Conservation (phyloP, 1,139 yeast species). For the Pichia sp. region DNA sequence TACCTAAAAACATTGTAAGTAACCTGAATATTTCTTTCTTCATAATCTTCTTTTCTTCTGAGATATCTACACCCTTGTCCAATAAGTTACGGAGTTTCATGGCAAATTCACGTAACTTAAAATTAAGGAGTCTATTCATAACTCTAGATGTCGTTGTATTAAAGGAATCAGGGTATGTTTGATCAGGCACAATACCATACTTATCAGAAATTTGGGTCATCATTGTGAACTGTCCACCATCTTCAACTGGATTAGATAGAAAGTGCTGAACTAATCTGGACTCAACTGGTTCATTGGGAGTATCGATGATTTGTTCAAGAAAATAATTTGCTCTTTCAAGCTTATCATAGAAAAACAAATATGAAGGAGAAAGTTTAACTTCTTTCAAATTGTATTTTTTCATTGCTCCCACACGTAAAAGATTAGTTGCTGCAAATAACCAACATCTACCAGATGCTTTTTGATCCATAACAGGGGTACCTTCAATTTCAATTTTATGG, state of each 20-base stretch:
- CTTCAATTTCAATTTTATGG: slow-evolving; percentile 53
- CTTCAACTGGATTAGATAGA: slow-evolving; percentile 56
- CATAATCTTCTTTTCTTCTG: slow-evolving; percentile 37
- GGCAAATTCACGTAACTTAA: slow-evolving; percentile 70
- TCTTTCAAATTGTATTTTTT: slow-evolving; percentile 57
- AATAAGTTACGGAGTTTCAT: slow-evolving; percentile 49
- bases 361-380: slow-evolving; percentile 68
- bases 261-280: slow-evolving; percentile 61
- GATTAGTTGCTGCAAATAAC: slow-evolving; percentile 78
- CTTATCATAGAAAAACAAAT: slow-evolving; percentile 66
- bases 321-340: slow-evolving; percentile 71
- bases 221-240: slow-evolving; percentile 88
- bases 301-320: slow-evolving; percentile 65
- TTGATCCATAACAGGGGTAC: slow-evolving; percentile 69
- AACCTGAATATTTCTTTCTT: slow-evolving; percentile 57
- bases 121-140: slow-evolving; percentile 54
- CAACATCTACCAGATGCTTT: slow-evolving; percentile 75
- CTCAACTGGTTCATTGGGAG: slow-evolving; percentile 54
- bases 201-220: slow-evolving; percentile 64
- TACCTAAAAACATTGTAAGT: slow-evolving; percentile 60
- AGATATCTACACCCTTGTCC: slow-evolving; percentile 30
- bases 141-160: slow-evolving; percentile 53
- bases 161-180: slow-evolving; percentile 61
- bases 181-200: slow-evolving; percentile 73
- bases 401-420: slow-evolving; percentile 57